Evolutionary conservation across 1,139 yeast genomes (phyloP).

Genomic region (Insectozyma bohioensis): DNA sequence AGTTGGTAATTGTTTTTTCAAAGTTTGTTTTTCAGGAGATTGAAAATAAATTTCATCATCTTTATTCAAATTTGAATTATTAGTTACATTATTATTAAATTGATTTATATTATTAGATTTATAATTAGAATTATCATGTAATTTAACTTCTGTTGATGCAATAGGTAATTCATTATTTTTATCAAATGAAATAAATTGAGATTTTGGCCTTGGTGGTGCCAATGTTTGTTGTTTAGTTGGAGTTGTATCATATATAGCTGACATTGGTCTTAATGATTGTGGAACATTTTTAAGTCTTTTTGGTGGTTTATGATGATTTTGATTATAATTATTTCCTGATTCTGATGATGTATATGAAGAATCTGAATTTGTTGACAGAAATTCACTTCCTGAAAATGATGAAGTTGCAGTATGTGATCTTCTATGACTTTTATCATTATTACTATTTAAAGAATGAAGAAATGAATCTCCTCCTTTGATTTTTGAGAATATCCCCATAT

Average conservation of each 20-base stretch:
- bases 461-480: too few species aligned
- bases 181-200: too few species aligned
- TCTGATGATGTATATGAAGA: constrained; percentile 36
- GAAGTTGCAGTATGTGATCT: constrained; percentile 15
- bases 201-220: too few species aligned
- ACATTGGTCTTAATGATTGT: constrained; percentile 12
- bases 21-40: background rate
- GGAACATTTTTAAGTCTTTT: constrained; percentile 11
- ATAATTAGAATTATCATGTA: background rate
- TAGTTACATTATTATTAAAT: background rate
- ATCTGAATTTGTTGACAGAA: constrained; percentile 32
- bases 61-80: background rate
- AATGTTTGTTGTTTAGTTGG: background rate
- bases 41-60: too few species aligned
- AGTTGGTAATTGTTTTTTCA: background rate
- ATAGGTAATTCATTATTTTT: background rate
- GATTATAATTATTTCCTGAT: constrained; percentile 6
- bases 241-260: constrained; percentile 4
- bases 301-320: constrained; percentile 8
- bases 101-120: background rate
- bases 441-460: too few species aligned
- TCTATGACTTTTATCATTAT: constrained; percentile 6
- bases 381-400: constrained; percentile 29
- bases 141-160: background rate
- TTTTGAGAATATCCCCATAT: too few species aligned